phyloP scores from a whole-genome alignment of 306 rosid genomes.

The Trifolium pratense region DNA sequence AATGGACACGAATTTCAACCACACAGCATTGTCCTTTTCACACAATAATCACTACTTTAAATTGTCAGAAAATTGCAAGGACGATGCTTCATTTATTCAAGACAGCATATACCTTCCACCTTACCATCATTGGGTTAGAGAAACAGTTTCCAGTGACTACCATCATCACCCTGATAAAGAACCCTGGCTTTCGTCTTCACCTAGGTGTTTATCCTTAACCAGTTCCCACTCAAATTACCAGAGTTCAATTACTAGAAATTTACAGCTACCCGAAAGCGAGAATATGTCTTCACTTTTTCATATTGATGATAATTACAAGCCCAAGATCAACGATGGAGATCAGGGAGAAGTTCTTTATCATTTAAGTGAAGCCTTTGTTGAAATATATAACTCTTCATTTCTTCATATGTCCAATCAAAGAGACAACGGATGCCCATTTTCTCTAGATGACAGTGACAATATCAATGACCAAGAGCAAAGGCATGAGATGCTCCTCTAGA shows the following conservation, averaged over 20 bases:
- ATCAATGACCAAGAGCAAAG: constrained; percentile 39
- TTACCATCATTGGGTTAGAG: constrained; percentile 44
- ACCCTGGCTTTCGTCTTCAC: constrained; percentile 51
- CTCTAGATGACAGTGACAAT: constrained; percentile 37
- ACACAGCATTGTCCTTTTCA: constrained; percentile 47
- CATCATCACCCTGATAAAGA: constrained; percentile 43
- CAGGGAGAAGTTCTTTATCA: constrained; percentile 43
- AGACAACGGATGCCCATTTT: constrained; percentile 46
- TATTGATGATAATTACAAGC: constrained; percentile 32
- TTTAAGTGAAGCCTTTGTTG: constrained; percentile 45
- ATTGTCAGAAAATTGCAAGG: constrained; percentile 40
- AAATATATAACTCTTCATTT: constrained; percentile 46
- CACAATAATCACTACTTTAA: constrained; percentile 41
- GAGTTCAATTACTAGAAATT: constrained; percentile 42
- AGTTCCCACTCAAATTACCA: constrained; percentile 43
- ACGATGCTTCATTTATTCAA: constrained; percentile 40
- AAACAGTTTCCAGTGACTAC: constrained; percentile 39
- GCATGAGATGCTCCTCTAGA: constrained; percentile 38
- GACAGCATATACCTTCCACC: constrained; percentile 46
- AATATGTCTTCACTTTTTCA: constrained; percentile 41
- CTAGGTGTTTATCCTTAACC: constrained; percentile 43
- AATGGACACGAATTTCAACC: constrained; percentile 41
- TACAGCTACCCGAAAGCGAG: constrained; percentile 47
- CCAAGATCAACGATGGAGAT: constrained; percentile 40
- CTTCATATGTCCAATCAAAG: constrained; percentile 46